Conservation (phyloP, 345 rosid species). For the Stellera chamaejasme region DNA sequence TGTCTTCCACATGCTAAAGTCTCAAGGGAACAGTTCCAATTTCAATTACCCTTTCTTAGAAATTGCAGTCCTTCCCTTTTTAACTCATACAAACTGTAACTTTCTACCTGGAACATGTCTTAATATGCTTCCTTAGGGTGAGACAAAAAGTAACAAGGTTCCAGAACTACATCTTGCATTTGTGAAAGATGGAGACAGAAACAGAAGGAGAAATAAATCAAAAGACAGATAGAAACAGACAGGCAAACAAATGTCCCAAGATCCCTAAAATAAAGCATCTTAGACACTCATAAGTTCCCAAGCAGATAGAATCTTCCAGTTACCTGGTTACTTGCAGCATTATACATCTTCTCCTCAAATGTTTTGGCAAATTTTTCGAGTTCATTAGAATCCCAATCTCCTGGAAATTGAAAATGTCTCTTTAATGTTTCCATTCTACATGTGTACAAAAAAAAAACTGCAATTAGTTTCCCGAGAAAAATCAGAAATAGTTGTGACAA, state of each 20-base stretch:
- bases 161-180: neutral
- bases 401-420: constrained; percentile 35
- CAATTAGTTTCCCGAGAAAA: too few species aligned
- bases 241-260: neutral
- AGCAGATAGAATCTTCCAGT: neutral
- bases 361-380: constrained; percentile 37
- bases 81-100: too few species aligned
- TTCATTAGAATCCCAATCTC: constrained; percentile 29
- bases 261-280: neutral
- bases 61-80: too few species aligned
- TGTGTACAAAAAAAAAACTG: constrained; percentile 2
- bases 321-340: constrained; percentile 49
- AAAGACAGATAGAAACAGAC: neutral
- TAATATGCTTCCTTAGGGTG: too few species aligned
- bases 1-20: too few species aligned
- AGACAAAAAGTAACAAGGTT: too few species aligned
- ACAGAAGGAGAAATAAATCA: neutral
- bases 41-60: too few species aligned
- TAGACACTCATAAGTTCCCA: too few species aligned
- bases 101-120: too few species aligned
- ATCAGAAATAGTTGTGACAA: neutral
- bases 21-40: too few species aligned
- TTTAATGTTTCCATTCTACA: constrained; percentile 46
- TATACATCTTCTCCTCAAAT: constrained; percentile 50
- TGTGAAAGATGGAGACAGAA: neutral